phyloP scores from a whole-genome alignment of 768 basidiomycete genomes.

The Psilocybe cubensis region DNA sequence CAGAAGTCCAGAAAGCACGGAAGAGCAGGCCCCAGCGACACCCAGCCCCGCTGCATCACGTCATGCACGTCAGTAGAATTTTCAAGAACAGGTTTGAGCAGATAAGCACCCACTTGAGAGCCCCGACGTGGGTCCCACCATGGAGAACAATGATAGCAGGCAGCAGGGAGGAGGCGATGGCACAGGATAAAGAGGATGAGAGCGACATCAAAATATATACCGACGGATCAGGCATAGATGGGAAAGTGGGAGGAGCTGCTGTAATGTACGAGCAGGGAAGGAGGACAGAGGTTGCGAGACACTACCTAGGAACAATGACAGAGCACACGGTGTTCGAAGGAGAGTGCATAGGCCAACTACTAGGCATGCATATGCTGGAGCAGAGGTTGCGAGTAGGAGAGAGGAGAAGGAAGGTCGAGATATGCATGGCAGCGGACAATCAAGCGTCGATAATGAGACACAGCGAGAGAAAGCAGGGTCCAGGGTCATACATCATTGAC shows the following conservation, averaged over 20 bases:
- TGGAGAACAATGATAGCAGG: constrained; percentile 8
- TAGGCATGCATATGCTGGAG: background rate
- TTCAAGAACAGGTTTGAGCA: constrained; percentile 13
- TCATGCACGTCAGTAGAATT: constrained; percentile 14
- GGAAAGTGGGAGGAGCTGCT: constrained; percentile 16
- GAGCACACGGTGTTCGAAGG: constrained; percentile 14
- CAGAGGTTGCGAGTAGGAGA: too few relatives aligned
- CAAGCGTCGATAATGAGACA: too few relatives aligned
- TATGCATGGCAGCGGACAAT: too few relatives aligned
- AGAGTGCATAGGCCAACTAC: constrained; percentile 2
- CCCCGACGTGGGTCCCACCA: constrained; percentile 4
- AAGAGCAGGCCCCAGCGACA: constrained; percentile 11
- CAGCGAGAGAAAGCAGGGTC: too few relatives aligned
- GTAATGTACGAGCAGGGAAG: constrained; percentile 1
- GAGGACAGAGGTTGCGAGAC: background rate
- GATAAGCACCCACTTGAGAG: background rate
- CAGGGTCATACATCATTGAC: too few relatives aligned
- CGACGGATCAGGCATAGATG: constrained; percentile 18
- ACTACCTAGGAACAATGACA: constrained; percentile 7
- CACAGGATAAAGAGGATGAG: constrained; percentile 6
- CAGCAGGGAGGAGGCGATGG: constrained; percentile 12
- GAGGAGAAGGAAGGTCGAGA: too few relatives aligned
- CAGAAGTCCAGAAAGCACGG: background rate
- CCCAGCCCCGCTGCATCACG: constrained; percentile 23
- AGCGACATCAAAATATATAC: constrained; percentile 16